Percentiles rank a stretch among this genome's conserved stretches.
Conservation (phyloP, 306 rosid genomes). For the Inga laurina region DNA sequence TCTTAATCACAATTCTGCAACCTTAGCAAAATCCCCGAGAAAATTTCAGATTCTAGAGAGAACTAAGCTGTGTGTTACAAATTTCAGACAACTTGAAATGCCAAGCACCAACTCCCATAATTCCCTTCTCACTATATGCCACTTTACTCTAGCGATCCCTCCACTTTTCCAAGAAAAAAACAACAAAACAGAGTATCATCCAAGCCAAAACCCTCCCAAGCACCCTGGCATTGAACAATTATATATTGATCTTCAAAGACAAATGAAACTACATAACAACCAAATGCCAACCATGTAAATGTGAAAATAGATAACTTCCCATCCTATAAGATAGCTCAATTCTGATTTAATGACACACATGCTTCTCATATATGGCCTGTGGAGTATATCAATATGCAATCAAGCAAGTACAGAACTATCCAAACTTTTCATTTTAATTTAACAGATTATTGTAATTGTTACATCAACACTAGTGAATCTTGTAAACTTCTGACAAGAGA, state of each 20-base stretch:
- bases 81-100: background rate
- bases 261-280: background rate
- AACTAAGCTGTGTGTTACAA: background rate
- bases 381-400: background rate
- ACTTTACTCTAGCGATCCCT: background rate
- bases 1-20: background rate
- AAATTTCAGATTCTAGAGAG: background rate
- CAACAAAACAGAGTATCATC: background rate
- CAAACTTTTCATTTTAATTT: background rate
- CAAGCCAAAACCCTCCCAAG: background rate
- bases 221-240: constrained; percentile 6
- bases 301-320: background rate
- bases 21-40: background rate
- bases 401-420: background rate
- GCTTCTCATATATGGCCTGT: background rate
- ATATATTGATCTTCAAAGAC: constrained; percentile 19
- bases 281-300: constrained; percentile 2
- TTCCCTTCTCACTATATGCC: background rate
- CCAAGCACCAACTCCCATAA: background rate
- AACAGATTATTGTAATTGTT: background rate
- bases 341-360: constrained; percentile 7
- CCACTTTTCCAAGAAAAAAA: background rate
- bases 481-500: background rate
- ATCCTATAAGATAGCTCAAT: constrained; percentile 1
- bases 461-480: background rate